These are phyloP conservation scores for Emmonsia crescens DNA, from an alignment of 2,329 filamentous ascomycete genomes.

Conservation along the genomic window DNA sequence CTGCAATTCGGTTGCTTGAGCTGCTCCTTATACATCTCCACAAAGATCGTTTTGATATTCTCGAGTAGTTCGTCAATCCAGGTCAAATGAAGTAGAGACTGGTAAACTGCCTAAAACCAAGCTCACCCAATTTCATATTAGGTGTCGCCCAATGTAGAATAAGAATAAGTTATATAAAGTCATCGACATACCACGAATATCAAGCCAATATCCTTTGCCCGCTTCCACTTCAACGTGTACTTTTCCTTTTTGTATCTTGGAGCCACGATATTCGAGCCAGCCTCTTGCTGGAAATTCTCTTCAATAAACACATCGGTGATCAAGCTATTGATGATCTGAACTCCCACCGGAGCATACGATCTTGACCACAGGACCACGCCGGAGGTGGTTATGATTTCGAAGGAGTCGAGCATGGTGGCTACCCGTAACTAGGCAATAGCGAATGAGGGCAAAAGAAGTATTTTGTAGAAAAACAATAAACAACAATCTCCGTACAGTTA, in stretches of 20 bases:
- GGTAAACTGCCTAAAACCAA: conserved; percentile 72
- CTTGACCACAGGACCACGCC: conserved; percentile 96
- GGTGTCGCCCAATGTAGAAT: background rate
- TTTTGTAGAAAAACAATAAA: background rate
- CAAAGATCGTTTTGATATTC: conserved; percentile 85
- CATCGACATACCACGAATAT: conserved; percentile 71
- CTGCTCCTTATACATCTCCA: conserved; percentile 80
- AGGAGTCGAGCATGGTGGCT: conserved; percentile 73
- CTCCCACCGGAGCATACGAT: conserved; percentile 67
- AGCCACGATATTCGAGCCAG: conserved; percentile 50
- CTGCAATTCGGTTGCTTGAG: conserved; percentile 71
- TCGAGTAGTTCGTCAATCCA: conserved; percentile 97
- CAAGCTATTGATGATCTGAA: conserved; percentile 81
- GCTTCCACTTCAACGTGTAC: conserved; percentile 89
- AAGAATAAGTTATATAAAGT: background rate
- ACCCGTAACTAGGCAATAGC: background rate
- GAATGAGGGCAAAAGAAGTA: background rate
- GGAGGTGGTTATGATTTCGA: conserved; percentile 91
- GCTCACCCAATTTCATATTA: background rate
- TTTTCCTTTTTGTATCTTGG: conserved; percentile 80
- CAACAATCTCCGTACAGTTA: background rate
- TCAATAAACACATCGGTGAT: conserved; percentile 97
- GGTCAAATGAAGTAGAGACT: conserved; percentile 83
- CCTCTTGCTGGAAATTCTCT: conserved; percentile 59
- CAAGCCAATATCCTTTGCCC: conserved; percentile 81